Conservation (phyloP, 805 yeast genomes). For the Metschnikowia orientalis region DNA sequence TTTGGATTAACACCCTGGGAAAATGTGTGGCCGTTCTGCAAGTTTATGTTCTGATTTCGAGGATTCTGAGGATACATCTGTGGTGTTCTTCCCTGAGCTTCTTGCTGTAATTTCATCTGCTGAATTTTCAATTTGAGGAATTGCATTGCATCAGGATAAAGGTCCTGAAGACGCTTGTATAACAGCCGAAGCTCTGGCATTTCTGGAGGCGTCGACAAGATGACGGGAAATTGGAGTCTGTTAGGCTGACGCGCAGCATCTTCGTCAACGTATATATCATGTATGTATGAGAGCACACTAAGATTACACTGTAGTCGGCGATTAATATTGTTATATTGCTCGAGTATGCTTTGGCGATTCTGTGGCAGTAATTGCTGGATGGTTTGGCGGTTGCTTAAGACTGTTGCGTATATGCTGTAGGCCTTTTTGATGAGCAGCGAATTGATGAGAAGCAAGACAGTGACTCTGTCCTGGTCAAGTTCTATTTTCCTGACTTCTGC, state of each 20-base stretch:
- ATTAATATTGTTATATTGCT: slow-evolving; percentile 38
- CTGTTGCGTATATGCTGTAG: slow-evolving; percentile 30
- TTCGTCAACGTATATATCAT: slow-evolving; percentile 35
- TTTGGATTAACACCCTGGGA: neutral
- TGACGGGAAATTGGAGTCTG: slow-evolving; percentile 40
- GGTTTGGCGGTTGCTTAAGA: slow-evolving; percentile 33
- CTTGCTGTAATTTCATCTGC: slow-evolving; percentile 32
- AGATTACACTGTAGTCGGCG: slow-evolving; percentile 41
- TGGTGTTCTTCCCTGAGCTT: slow-evolving; percentile 10
- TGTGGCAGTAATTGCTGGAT: slow-evolving; percentile 31
- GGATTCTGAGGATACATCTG: slow-evolving; percentile 7
- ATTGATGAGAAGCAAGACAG: slow-evolving; percentile 39
- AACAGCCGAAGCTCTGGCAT: slow-evolving; percentile 49
- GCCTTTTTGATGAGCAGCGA: slow-evolving; percentile 41
- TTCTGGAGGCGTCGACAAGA: slow-evolving; percentile 51
- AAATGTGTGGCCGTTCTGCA: too few species aligned
- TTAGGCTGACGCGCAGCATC: slow-evolving; percentile 23
- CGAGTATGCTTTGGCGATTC: slow-evolving; percentile 29
- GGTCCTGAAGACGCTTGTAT: slow-evolving; percentile 43
- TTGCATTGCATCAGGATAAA: slow-evolving; percentile 53
- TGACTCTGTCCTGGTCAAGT: slow-evolving; percentile 38
- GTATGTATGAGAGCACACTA: slow-evolving; percentile 35
- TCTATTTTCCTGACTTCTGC: slow-evolving; percentile 18
- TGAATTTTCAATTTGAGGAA: slow-evolving; percentile 33
- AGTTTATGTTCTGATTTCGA: too few species aligned